Evolutionary conservation across 2,329 filamentous ascomycete species (phyloP).

Genomic region (Colletotrichum echinochloae): DNA sequence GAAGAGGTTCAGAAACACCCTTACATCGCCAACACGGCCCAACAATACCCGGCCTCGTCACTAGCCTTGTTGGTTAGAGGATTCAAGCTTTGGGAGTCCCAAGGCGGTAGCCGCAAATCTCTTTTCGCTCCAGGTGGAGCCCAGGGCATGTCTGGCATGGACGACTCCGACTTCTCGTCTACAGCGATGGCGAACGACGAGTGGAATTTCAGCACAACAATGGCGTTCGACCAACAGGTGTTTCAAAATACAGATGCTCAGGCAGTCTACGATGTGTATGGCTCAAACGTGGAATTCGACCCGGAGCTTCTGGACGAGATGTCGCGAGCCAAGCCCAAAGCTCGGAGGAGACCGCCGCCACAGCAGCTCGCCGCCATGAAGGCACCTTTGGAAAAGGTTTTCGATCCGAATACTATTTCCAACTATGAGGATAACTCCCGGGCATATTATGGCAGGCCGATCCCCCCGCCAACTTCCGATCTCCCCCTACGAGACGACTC

Average conservation of each 20-base stretch:
- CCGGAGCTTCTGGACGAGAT: constrained; percentile 59
- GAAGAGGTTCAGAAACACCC: constrained; percentile 76
- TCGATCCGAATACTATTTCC: constrained; percentile 74
- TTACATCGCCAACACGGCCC: constrained; percentile 73
- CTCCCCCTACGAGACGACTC: constrained; percentile 70
- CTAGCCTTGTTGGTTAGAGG: constrained; percentile 76
- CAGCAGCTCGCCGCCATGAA: constrained; percentile 68
- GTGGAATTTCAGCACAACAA: constrained; percentile 76
- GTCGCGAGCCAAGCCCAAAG: constrained; percentile 63
- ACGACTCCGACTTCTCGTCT: constrained; percentile 55
- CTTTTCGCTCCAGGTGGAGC: constrained; percentile 72
- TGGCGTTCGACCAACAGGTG: constrained; percentile 71
- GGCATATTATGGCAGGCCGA: constrained; percentile 66
- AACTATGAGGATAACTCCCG: constrained; percentile 74
- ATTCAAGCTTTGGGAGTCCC: constrained; percentile 81
- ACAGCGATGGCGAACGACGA: constrained; percentile 66
- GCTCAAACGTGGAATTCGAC: constrained; percentile 66
- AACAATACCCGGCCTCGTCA: constrained; percentile 71
- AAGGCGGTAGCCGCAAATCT: constrained; percentile 77
- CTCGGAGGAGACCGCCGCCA: constrained; percentile 67
- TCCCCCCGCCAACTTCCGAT: constrained; percentile 62
- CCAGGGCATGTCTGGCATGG: constrained; percentile 57
- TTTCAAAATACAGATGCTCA: constrained; percentile 65
- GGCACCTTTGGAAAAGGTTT: constrained; percentile 72
- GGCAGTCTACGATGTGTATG: constrained; percentile 72